These are phyloP conservation scores for Candida parachauliodes DNA, from an alignment of 805 yeast genomes.

Conservation along the genomic window DNA sequence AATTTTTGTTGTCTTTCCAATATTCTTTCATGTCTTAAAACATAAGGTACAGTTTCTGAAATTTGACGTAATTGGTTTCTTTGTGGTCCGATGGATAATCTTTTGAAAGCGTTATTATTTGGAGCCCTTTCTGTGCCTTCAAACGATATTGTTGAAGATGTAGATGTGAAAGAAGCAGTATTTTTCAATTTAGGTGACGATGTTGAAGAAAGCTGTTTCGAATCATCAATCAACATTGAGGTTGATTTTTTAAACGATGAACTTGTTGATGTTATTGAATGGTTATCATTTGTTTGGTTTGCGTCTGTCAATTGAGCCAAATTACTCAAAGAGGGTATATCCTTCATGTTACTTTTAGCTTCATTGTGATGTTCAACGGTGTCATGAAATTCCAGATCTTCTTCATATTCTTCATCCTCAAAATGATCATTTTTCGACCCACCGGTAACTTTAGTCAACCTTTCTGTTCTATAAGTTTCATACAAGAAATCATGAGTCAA, in stretches of 20 bases:
- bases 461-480: constrained; percentile 77
- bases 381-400: constrained; percentile 26
- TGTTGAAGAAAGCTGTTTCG: constrained; percentile 10
- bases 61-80: constrained; percentile 70
- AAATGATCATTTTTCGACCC: constrained; percentile 2
- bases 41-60: constrained; percentile 83
- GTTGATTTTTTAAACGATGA: constrained; percentile 22
- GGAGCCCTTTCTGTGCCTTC: constrained; percentile 13
- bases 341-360: background rate
- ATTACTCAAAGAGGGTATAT: constrained; percentile 57
- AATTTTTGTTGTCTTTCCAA: constrained; percentile 72
- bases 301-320: constrained; percentile 48
- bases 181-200: constrained; percentile 27
- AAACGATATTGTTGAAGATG: constrained; percentile 27
- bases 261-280: constrained; percentile 18
- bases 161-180: constrained; percentile 25
- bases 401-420: constrained; percentile 15
- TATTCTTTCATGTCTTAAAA: constrained; percentile 71
- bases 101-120: constrained; percentile 32
- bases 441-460: constrained; percentile 59
- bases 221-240: constrained; percentile 31
- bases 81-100: constrained; percentile 44
- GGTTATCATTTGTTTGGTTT: constrained; percentile 18
- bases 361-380: constrained; percentile 18
- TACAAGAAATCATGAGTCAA: constrained; percentile 72